phyloP scores from a whole-genome alignment of 352 stramenopile species.

The Globisporangium orthogonon region DNA sequence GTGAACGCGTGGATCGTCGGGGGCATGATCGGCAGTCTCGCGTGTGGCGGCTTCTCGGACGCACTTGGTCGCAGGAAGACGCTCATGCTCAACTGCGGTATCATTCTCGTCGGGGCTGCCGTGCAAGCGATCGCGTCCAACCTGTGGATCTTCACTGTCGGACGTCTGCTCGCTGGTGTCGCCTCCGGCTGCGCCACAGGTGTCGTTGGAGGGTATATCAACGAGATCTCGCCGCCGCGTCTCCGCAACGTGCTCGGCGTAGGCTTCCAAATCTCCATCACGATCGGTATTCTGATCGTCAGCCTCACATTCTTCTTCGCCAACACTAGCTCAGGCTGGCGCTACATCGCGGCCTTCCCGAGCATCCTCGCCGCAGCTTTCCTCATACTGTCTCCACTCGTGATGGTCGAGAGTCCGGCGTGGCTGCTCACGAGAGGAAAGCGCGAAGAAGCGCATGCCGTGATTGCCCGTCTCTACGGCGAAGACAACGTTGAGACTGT shows the following conservation, averaged over 20 bases:
- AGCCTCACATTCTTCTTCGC: constrained; percentile 50
- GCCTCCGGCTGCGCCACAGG: constrained; percentile 28
- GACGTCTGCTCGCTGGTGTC: constrained; percentile 30
- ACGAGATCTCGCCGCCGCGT: constrained; percentile 37
- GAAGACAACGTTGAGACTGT: constrained; percentile 21
- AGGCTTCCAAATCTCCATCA: constrained; percentile 40
- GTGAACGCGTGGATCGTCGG: constrained; percentile 39
- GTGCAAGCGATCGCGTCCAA: constrained; percentile 20
- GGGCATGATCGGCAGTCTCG: constrained; percentile 31
- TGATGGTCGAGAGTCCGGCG: constrained; percentile 31
- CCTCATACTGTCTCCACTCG: constrained; percentile 14
- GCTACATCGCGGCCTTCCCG: constrained; percentile 28
- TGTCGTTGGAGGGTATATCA: constrained; percentile 31
- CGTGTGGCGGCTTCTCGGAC: constrained; percentile 21
- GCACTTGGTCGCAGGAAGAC: constrained; percentile 22
- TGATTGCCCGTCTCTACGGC: constrained; percentile 23
- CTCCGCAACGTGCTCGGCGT: constrained; percentile 24
- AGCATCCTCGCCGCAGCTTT: constrained; percentile 25
- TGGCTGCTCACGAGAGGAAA: constrained; percentile 32
- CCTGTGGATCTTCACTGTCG: constrained; percentile 28
- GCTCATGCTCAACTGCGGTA: constrained; percentile 23
- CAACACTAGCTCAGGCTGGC: constrained; percentile 38
- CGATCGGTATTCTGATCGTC: constrained; percentile 37
- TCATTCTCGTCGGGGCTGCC: constrained; percentile 27
- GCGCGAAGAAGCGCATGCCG: constrained; percentile 20